Evolutionary conservation across 306 rosid genomes (phyloP), one percentile per base, ranked within the genome.

Genomic region (Rubus parviflorus): DNA sequence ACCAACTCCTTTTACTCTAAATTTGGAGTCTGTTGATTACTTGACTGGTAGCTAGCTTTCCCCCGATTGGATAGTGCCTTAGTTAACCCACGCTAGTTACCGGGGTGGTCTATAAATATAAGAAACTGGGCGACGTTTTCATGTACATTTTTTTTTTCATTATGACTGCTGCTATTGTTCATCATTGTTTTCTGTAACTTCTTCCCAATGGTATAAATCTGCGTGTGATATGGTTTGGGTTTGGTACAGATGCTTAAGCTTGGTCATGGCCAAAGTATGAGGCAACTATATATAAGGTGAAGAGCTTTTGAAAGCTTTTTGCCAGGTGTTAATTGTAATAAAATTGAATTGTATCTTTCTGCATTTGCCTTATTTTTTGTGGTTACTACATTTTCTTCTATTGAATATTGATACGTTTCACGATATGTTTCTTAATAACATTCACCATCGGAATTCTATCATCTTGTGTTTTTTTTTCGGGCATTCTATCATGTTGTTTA

Each of bases 51-150:
- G 85, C 79, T 51, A 64, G 83, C 72, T 63, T 68, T 61, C 54
- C 72, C 58, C 78, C 2, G 22, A 66, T 74, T 74, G 74, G 80
- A 74, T 53, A 41, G 80, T 19, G 62, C 70, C 72, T 15, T 35
- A 41, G 63, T 81, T 73, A 56, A 61, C 81, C 80, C 75, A 53
- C 35, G 48, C 75, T 23, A 35, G 69, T 37, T 22, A 23, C 58
- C 37, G 64, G 66, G 73, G 35, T 35, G n/a, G n/a, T 60, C 16
- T 3, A 79, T 83, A 58, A 74, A 75, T 79, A 35, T 73, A 73
- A 74, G 68, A 73, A 79, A 76, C 82, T 72, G 90, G 58, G 85
- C 45, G 89, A 87, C 80, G 75, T 79, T 86, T 76, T 77, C 74
- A 15, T 86, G 91, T 88, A 88, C 75, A 88, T 82, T 63, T 63